Evolutionary conservation across 108 stramenopile genomes (phyloP).

Genomic region (Epithemia pelagica): DNA sequence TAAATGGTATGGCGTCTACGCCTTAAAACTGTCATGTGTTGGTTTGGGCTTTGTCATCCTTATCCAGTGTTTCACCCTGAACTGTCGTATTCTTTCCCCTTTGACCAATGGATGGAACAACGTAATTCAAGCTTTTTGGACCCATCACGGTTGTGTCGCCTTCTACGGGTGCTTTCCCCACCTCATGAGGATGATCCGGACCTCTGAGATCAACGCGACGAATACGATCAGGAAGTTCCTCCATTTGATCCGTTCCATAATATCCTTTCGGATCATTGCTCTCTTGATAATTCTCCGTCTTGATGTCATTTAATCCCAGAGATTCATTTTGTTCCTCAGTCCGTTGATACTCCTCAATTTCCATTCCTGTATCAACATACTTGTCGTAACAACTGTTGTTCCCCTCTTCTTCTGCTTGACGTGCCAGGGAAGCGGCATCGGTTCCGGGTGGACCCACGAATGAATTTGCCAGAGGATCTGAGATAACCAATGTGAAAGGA

Average conservation of each 20-base stretch:
- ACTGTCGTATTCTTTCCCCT: conserved; percentile 13
- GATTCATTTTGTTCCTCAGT: conserved; percentile 53
- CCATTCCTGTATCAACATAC: conserved; percentile 29
- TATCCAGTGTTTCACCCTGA: too few species aligned
- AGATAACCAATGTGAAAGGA: conserved; percentile 76
- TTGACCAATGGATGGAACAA: conserved; percentile 11
- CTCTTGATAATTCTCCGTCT: conserved; percentile 34
- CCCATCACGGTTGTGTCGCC: conserved; percentile 25
- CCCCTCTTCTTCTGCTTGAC: conserved; percentile 28
- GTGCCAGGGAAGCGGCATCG: conserved; percentile 16
- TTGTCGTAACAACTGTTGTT: conserved; percentile 13
- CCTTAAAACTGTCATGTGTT: too few species aligned
- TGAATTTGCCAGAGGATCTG: conserved; percentile 87
- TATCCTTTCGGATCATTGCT: background rate
- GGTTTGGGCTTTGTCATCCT: too few species aligned
- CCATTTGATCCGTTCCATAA: conserved; percentile 26
- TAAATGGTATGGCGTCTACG: too few species aligned
- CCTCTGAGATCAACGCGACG: conserved; percentile 15
- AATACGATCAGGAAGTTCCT: conserved; percentile 21
- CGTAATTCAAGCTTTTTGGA: conserved; percentile 18
- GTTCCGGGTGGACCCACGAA: conserved; percentile 54
- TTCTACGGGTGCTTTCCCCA: conserved; percentile 26
- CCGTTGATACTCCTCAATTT: conserved; percentile 42
- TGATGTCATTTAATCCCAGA: conserved; percentile 59
- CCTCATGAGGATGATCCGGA: conserved; percentile 32